Evolutionary conservation across 345 rosid species (phyloP), one percentile per base, ranked within the genome.

Genomic region (Populus ilicifolia): DNA sequence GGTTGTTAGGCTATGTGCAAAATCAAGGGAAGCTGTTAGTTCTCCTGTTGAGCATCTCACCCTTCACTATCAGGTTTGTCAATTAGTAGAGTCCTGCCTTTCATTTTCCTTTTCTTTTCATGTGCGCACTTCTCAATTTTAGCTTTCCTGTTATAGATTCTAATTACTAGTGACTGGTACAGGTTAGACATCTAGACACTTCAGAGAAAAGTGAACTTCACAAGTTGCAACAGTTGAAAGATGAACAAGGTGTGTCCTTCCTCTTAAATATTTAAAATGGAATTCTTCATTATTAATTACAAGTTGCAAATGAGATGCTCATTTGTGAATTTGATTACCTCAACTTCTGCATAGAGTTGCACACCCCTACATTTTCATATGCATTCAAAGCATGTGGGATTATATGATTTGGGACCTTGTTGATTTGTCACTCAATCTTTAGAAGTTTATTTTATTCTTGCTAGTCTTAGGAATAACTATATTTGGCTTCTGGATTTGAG

Each of bases 41-140:
- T 94, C 98, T 75, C 99, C 99, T 63, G 97, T 96, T 80, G 99
- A 96, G 85, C 98, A 96, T 90, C 88, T 96, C 83, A 96, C 98
- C 70, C 97, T 96, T 77, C 99, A 96, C 79, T 96, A 96, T 90
- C 99, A 96, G 98, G 99, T 96, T 84, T 76, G 86, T 77, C 41
- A 25, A 77, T 70, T 67, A 14, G 44, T 70, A 69, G 39, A 64
- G 52, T 41, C 83, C 71, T 50, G 20, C 36, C 23, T 59, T 29
- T 23, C 41, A 33, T 21, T 48, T 46, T 7, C 9, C 9, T 44
- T 43, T 43, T 65, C 9, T 44, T 43, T 43, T 65, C 54, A 20
- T 10, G 9, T 73, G 68, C 7, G 17, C 18, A 52, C 38, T 33
- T 43, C 12, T n/a, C 29, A n/a, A 59, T 39, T 71, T 13, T 20